phyloP scores from a whole-genome alignment of 2,329 filamentous ascomycete species.

The Neurospora sp. region DNA sequence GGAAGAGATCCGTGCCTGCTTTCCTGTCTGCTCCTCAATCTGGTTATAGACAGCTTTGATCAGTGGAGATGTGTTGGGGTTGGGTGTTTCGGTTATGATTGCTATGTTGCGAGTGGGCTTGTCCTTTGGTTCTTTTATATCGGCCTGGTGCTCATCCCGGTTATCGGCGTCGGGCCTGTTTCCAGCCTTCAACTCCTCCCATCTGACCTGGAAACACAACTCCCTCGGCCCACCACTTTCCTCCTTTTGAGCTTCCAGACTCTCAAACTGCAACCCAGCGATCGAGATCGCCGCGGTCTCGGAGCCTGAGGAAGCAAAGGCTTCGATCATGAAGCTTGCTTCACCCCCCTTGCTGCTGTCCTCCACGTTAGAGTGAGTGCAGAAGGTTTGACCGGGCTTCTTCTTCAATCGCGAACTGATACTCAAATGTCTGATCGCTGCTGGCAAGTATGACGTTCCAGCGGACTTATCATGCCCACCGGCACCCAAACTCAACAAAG shows the following conservation, averaged over 20 bases:
- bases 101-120: conserved; percentile 3
- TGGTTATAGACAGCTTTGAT: conserved; percentile 3
- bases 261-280: conserved; percentile 14
- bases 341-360: conserved; percentile 1
- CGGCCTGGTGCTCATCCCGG: neutral
- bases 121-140: neutral
- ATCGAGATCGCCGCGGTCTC: conserved; percentile 12
- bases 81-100: conserved; percentile 5
- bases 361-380: conserved; percentile 6
- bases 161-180: neutral
- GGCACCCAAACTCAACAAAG: conserved; percentile 26
- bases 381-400: conserved; percentile 8
- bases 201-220: conserved; percentile 18
- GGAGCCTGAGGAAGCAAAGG: conserved; percentile 4
- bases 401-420: conserved; percentile 9
- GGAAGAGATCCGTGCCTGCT: conserved; percentile 4
- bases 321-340: conserved; percentile 15
- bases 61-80: neutral
- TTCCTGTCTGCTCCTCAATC: conserved; percentile 8
- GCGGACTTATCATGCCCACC: conserved; percentile 2
- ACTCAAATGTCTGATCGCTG: conserved; percentile 16
- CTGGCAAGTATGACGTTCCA: conserved; percentile 14
- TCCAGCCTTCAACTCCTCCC: conserved; percentile 11
- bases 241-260: conserved; percentile 3
- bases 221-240: conserved; percentile 10